Percentiles rank a stretch among this genome's conserved stretches.
Evolutionary conservation across 2,329 filamentous ascomycete species (phyloP).

Genomic region (Colletotrichum theobromicola): DNA sequence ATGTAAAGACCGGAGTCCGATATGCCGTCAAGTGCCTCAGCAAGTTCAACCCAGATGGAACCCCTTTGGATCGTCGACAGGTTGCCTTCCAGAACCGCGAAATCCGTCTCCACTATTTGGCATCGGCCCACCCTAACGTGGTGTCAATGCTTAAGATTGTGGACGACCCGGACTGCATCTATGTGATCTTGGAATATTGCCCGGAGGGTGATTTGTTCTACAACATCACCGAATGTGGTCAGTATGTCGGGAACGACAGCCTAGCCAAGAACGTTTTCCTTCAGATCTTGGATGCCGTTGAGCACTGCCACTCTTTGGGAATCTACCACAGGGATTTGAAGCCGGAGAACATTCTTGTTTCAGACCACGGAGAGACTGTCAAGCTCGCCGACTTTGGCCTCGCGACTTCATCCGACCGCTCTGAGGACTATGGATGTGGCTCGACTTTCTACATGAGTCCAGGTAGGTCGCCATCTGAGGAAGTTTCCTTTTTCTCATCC

Average conservation of each 20-base stretch:
- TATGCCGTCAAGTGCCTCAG: slow-evolving; percentile 98
- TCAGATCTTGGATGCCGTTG: slow-evolving; percentile 94
- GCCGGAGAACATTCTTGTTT: slow-evolving; percentile 96
- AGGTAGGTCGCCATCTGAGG: slow-evolving; percentile 65
- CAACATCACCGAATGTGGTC: slow-evolving; percentile 94
- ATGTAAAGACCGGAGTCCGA: slow-evolving; percentile 78
- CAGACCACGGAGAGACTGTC: slow-evolving; percentile 85
- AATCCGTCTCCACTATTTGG: slow-evolving; percentile 88
- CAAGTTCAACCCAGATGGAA: slow-evolving; percentile 79
- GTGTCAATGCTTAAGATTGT: slow-evolving; percentile 94
- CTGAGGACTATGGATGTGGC: slow-evolving; percentile 95
- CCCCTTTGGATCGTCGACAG: slow-evolving; percentile 81
- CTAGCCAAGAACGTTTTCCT: slow-evolving; percentile 88
- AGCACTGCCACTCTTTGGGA: slow-evolving; percentile 89
- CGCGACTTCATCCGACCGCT: slow-evolving; percentile 82
- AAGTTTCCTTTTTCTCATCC: slow-evolving; percentile 25
- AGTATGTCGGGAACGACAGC: slow-evolving; percentile 91
- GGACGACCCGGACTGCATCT: slow-evolving; percentile 90
- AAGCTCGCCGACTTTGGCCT: slow-evolving; percentile 98
- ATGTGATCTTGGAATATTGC: slow-evolving; percentile 96
- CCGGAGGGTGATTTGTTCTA: slow-evolving; percentile 96
- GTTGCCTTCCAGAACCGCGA: slow-evolving; percentile 90
- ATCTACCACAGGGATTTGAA: slow-evolving; percentile 98
- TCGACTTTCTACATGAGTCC: slow-evolving; percentile 99
- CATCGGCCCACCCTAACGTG: slow-evolving; percentile 89